Conservation (phyloP, 78 protist species). For the Capsaspora owczarzaki region DNA sequence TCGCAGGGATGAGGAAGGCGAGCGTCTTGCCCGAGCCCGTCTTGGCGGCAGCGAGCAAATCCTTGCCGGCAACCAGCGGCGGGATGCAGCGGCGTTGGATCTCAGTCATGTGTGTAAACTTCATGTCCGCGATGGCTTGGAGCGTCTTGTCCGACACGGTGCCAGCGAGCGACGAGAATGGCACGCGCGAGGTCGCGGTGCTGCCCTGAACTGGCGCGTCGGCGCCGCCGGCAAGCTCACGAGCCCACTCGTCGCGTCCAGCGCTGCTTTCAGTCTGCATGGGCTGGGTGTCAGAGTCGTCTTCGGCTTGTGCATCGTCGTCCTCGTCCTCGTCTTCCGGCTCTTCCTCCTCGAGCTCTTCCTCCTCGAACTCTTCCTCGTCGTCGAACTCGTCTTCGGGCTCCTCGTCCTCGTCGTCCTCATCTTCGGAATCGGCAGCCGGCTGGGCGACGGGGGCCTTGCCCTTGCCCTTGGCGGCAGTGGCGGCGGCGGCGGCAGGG, state of each 20-base stretch:
- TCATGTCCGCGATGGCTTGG: conserved; percentile 45
- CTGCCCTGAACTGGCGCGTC: neutral
- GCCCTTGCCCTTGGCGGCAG: too few relatives aligned
- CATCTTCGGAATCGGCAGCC: too few relatives aligned
- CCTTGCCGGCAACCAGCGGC: conserved; percentile 77
- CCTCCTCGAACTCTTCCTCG: neutral
- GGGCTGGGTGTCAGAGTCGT: neutral
- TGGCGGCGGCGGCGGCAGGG: too few relatives aligned
- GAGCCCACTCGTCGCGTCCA: too few relatives aligned
- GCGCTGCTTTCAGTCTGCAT: too few relatives aligned
- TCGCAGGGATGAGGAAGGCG: conserved; percentile 92
- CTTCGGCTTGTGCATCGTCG: neutral
- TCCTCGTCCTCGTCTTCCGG: neutral
- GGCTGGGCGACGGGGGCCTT: too few relatives aligned
- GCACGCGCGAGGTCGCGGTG: neutral
- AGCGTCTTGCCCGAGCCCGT: conserved; percentile 96
- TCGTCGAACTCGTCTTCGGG: neutral
- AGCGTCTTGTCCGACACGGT: conserved; percentile 6
- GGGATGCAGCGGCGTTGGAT: conserved; percentile 83
- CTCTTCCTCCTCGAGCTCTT: neutral
- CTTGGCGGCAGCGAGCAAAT: conserved; percentile 87
- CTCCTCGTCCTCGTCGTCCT: neutral
- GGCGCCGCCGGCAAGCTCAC: too few relatives aligned
- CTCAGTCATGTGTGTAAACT: conserved; percentile 79
- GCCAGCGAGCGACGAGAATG: neutral